A percentile compares a stretch with the other conserved stretches of the same genome.
Evolutionary conservation across 192 early-diverging fungal species (phyloP).

Genomic region (Chytriomyces sp.): DNA sequence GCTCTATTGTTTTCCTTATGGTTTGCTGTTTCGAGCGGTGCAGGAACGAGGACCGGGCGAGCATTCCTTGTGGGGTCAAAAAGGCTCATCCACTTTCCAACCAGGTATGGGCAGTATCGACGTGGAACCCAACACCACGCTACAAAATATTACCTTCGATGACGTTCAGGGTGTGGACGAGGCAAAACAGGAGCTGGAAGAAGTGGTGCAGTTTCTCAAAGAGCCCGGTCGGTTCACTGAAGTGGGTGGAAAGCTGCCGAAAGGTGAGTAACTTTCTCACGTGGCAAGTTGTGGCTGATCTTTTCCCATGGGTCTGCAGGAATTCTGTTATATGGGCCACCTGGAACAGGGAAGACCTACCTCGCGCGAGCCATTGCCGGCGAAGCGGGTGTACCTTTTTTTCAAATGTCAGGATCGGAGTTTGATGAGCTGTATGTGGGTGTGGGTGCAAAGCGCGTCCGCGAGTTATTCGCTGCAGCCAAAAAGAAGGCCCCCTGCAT

Average conservation of each 20-base stretch:
- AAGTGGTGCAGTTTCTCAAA: conserved; percentile 94
- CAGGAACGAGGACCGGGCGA: too few relatives aligned
- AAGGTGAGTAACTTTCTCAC: conserved; percentile 64
- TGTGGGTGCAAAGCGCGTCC: conserved; percentile 84
- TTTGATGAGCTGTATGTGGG: conserved; percentile 99
- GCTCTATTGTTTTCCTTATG: too few relatives aligned
- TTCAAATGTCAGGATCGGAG: conserved; percentile 97
- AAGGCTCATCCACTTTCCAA: not conserved
- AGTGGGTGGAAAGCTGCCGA: conserved; percentile 93
- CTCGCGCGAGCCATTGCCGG: conserved; percentile 96
- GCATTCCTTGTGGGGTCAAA: too few relatives aligned
- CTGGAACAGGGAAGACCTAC: conserved; percentile 98
- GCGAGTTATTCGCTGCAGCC: conserved; percentile 78
- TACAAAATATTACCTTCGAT: conserved; percentile 76
- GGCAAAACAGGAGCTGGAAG: conserved; percentile 95
- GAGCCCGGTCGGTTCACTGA: conserved; percentile 89
- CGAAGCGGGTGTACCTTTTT: conserved; percentile 97
- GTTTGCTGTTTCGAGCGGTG: too few relatives aligned
- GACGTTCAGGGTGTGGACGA: conserved; percentile 98
- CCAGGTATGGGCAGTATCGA: conserved; percentile 45
- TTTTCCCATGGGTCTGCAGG: conserved; percentile 28
- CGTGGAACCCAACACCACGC: conserved; percentile 49
- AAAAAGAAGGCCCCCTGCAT: conserved; percentile 57
- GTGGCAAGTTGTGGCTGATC: not conserved
- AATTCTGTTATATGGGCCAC: conserved; percentile 71